These are phyloP conservation scores for Yamadazyma atlantica DNA, from an alignment of 1,139 yeast species.

Conservation along the genomic window DNA sequence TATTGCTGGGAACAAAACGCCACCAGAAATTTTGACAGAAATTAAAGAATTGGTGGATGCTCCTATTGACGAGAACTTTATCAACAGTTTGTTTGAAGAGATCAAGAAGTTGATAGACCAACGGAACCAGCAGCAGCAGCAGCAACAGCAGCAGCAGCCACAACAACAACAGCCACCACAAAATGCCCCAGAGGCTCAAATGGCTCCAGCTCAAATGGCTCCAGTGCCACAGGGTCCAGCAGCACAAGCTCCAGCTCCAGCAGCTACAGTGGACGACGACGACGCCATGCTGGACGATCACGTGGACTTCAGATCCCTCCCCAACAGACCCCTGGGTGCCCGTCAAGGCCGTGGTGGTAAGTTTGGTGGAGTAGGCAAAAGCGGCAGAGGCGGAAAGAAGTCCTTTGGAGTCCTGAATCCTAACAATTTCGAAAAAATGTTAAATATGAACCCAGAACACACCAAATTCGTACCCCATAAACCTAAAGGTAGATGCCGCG, in stretches of 20 bases:
- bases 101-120: slow-evolving; percentile 36
- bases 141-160: slow-evolving; percentile 10
- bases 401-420: slow-evolving; percentile 36
- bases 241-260: slow-evolving; percentile 1
- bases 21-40: slow-evolving; percentile 64
- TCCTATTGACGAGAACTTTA: slow-evolving; percentile 51
- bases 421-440: slow-evolving; percentile 41
- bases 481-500: slow-evolving; percentile 66
- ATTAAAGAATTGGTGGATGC: slow-evolving; percentile 66
- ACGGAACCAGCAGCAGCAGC: slow-evolving; percentile 11
- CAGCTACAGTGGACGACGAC: slow-evolving; percentile 7
- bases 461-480: slow-evolving; percentile 37
- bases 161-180: slow-evolving; percentile 17
- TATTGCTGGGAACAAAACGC: slow-evolving; percentile 68
- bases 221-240: too few species aligned
- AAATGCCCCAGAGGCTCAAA: too few species aligned
- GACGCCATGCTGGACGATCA: slow-evolving; percentile 15
- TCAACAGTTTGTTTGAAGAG: slow-evolving; percentile 57
- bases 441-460: slow-evolving; percentile 30
- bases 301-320: slow-evolving; percentile 15
- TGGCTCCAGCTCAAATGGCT: too few species aligned
- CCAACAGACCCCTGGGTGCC: too few species aligned
- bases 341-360: slow-evolving; percentile 3
- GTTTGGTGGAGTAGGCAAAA: slow-evolving; percentile 15
- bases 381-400: slow-evolving; percentile 17